Percentiles rank a stretch among this genome's conserved stretches.
These are phyloP conservation scores for Exophiala sp. DNA, from an alignment of 2,329 filamentous ascomycete species.

Conservation along the genomic window DNA sequence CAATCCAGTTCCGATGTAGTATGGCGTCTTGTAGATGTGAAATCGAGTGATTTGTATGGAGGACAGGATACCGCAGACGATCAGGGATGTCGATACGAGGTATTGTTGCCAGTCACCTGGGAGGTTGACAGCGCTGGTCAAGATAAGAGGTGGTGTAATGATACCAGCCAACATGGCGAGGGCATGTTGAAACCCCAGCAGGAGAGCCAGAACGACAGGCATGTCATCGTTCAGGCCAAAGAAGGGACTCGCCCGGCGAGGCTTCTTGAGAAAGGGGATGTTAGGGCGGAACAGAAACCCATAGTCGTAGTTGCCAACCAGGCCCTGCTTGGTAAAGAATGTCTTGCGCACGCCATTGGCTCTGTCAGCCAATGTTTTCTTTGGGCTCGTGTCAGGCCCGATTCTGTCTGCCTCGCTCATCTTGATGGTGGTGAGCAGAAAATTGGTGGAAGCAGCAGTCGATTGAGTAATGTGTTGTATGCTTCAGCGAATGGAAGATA, in stretches of 20 bases:
- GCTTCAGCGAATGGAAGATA: background rate
- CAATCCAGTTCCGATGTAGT: conserved; percentile 62
- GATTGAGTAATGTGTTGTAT: background rate
- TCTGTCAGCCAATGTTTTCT: conserved; percentile 36
- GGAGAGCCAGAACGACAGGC: conserved; percentile 62
- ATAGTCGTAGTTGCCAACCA: conserved; percentile 87
- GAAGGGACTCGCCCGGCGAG: conserved; percentile 59
- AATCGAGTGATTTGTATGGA: conserved; percentile 65
- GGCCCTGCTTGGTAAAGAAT: conserved; percentile 57
- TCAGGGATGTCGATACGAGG: conserved; percentile 65
- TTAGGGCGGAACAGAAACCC: conserved; percentile 78
- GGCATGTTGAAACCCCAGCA: conserved; percentile 68
- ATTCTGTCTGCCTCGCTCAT: conserved; percentile 39
- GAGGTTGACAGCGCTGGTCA: conserved; percentile 59
- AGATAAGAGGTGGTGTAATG: conserved; percentile 63
- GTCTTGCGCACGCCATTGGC: conserved; percentile 30
- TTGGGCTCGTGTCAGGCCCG: conserved; percentile 39
- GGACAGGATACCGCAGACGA: conserved; percentile 64
- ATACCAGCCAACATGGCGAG: conserved; percentile 63
- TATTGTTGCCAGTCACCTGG: conserved; percentile 56
- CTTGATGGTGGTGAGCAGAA: background rate
- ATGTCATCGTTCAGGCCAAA: conserved; percentile 68
- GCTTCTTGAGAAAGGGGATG: conserved; percentile 73
- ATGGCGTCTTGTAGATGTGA: conserved; percentile 60
- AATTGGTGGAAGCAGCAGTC: background rate